Conservation (phyloP, 1,139 yeast genomes). For the Taphrina deformans region DNA sequence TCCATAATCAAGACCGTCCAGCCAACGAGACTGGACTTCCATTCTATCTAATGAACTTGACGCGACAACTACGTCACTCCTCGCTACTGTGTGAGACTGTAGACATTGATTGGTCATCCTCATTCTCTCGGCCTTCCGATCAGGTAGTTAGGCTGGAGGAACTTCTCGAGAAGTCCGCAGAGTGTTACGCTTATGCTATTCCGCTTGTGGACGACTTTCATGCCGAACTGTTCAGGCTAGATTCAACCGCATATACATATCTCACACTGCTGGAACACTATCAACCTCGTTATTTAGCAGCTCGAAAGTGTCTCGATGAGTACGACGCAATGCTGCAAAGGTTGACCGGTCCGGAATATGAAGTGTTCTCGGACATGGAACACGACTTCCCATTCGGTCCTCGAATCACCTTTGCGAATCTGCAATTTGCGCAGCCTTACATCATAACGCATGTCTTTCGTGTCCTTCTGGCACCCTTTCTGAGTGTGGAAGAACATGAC, state of each 20-base stretch:
- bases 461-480: slow-evolving; percentile 15
- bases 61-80: slow-evolving; percentile 3
- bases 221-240: neutral
- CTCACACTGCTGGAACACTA: neutral
- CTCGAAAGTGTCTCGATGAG: neutral
- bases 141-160: neutral
- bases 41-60: neutral
- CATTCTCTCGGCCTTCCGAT: neutral
- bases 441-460: slow-evolving; percentile 2
- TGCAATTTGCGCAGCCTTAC: neutral
- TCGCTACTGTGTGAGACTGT: neutral
- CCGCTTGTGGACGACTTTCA: slow-evolving; percentile 3
- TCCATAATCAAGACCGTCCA: neutral
- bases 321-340: neutral
- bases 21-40: neutral
- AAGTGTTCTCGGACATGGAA: neutral
- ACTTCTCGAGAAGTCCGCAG: slow-evolving; percentile 7
- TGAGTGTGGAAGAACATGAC: neutral
- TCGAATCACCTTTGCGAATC: slow-evolving; percentile 13
- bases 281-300: neutral
- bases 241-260: neutral
- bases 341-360: neutral
- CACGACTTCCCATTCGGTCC: neutral
- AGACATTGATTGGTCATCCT: slow-evolving; percentile 1
- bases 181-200: slow-evolving; percentile 12